Evolutionary conservation across 805 yeast genomes (phyloP).

Genomic region (Tetrapisispora arboricola): DNA sequence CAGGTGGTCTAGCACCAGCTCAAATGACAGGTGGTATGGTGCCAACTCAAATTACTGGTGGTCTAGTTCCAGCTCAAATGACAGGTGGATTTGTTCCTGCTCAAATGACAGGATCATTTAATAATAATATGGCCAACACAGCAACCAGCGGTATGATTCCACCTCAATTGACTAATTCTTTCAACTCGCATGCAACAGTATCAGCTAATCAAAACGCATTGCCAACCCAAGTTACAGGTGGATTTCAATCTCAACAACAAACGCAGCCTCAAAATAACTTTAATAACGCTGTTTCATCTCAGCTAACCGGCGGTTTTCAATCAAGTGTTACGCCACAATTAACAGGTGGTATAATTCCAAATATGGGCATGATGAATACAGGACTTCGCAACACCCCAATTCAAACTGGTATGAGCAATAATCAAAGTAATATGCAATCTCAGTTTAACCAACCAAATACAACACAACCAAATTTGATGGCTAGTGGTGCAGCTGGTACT

Average conservation of each 20-base stretch:
- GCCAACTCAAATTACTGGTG: not conserved
- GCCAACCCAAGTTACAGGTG: not conserved
- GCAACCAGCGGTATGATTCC: not conserved
- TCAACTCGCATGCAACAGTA: not conserved
- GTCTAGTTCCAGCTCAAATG: not conserved
- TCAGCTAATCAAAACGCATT: not conserved
- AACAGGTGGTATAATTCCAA: slow-evolving; percentile 4
- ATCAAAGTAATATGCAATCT: not conserved
- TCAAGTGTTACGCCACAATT: not conserved
- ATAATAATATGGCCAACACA: too few species aligned
- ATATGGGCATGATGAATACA: not conserved
- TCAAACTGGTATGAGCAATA: not conserved
- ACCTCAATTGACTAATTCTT: slow-evolving; percentile 1
- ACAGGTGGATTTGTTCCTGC: not conserved
- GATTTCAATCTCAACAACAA: not conserved
- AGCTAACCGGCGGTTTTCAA: slow-evolving; percentile 1
- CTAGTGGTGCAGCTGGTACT: not conserved
- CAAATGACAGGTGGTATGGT: not conserved
- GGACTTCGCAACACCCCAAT: not conserved
- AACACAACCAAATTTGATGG: not conserved
- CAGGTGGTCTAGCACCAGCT: not conserved
- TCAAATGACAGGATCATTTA: not conserved
- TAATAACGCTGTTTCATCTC: not conserved
- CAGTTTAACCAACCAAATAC: not conserved
- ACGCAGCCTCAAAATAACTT: not conserved